These are phyloP conservation scores for Straminergon stramineum DNA, from an alignment of 225 moss, liverwort and hornwort genomes.

Conservation along the genomic window DNA sequence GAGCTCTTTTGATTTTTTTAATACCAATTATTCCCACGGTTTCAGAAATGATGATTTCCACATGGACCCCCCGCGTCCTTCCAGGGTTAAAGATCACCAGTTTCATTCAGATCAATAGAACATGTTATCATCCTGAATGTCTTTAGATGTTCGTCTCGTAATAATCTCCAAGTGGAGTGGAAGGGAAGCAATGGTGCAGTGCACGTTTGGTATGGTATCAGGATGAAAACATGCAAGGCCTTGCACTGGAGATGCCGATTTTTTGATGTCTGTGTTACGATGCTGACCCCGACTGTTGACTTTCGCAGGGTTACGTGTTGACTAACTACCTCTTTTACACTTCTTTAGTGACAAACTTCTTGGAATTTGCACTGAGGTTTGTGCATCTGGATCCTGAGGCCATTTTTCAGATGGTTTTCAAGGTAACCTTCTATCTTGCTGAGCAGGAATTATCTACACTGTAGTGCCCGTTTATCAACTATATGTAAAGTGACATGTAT, in stretches of 20 bases:
- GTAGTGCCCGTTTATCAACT: neutral
- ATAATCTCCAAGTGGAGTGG: neutral
- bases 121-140: neutral
- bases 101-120: neutral
- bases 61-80: too few relatives aligned
- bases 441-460: neutral
- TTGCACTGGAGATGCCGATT: neutral
- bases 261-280: neutral
- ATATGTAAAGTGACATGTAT: neutral
- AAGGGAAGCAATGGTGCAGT: neutral
- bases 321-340: constrained; percentile 55
- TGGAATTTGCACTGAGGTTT: constrained; percentile 51
- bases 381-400: constrained; percentile 57
- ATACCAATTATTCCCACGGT: too few relatives aligned
- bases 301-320: constrained; percentile 45
- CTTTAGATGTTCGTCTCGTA: neutral
- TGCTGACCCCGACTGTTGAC: neutral
- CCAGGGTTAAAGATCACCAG: neutral
- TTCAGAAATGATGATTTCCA: too few relatives aligned
- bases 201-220: neutral
- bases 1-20: too few relatives aligned
- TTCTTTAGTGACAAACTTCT: constrained; percentile 42
- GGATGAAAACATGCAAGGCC: neutral
- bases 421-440: constrained; percentile 21
- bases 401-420: constrained; percentile 52